These are phyloP conservation scores for Argentina anserina DNA, from an alignment of 306 rosid genomes.

Conservation along the genomic window DNA sequence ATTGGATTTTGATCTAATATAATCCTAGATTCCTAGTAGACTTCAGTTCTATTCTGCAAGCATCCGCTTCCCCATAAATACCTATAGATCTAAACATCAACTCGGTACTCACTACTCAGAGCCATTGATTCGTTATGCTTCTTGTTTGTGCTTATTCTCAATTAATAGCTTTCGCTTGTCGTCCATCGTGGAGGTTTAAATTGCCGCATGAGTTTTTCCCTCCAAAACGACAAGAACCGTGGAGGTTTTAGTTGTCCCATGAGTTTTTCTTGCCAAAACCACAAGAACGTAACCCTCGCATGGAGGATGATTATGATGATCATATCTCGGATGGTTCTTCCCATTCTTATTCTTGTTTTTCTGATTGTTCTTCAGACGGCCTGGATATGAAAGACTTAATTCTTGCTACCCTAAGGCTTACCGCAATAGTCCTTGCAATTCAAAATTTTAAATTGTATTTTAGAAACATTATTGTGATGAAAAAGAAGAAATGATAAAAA, in stretches of 20 bases:
- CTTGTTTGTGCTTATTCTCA: background rate
- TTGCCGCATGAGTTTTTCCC: background rate
- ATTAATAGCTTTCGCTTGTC: background rate
- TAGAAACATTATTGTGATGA: too few species aligned
- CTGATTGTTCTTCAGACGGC: background rate
- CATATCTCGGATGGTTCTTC: background rate
- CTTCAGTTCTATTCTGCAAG: background rate
- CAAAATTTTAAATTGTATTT: too few species aligned
- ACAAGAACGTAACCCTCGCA: background rate
- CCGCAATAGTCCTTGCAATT: too few species aligned
- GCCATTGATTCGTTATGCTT: background rate
- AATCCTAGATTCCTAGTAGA: background rate
- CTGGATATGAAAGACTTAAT: too few species aligned
- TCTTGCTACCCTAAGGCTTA: too few species aligned
- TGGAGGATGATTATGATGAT: background rate
- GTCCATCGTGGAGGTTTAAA: background rate
- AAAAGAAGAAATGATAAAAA: too few species aligned
- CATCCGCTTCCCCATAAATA: background rate
- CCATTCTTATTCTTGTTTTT: background rate
- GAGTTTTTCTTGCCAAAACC: background rate
- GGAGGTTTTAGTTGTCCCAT: background rate
- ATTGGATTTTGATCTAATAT: background rate
- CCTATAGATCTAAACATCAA: background rate
- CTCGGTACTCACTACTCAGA: background rate
- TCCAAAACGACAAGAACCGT: background rate